These are phyloP conservation scores for Sclerotinia sclerotiorum DNA, from an alignment of 2,329 filamentous ascomycete species.

Conservation along the genomic window DNA sequence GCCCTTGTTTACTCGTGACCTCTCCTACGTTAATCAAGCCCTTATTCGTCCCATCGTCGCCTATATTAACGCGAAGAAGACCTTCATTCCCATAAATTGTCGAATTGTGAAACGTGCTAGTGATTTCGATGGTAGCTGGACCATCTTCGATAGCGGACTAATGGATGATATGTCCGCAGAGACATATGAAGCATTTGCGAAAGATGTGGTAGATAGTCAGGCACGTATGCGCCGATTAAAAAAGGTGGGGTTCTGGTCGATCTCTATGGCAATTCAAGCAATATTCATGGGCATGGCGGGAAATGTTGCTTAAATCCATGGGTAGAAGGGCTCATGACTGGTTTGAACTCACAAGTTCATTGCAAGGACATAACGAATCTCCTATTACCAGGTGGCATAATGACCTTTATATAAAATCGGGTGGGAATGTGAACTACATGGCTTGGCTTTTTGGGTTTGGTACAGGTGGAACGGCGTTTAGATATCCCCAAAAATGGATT, in stretches of 20 bases:
- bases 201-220: slow-evolving; percentile 86
- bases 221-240: slow-evolving; percentile 83
- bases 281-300: slow-evolving; percentile 94
- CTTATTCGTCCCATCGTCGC: slow-evolving; percentile 94
- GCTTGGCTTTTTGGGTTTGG: slow-evolving; percentile 5
- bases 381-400: neutral
- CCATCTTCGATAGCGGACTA: slow-evolving; percentile 86
- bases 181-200: slow-evolving; percentile 91
- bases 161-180: slow-evolving; percentile 93
- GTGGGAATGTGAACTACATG: slow-evolving; percentile 2
- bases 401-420: slow-evolving; percentile 1
- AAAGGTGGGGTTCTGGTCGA: slow-evolving; percentile 95
- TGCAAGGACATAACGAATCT: slow-evolving; percentile 3
- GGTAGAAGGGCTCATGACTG: neutral
- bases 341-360: neutral
- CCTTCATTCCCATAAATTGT: slow-evolving; percentile 93
- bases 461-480: slow-evolving; percentile 16
- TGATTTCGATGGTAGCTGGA: slow-evolving; percentile 96
- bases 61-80: slow-evolving; percentile 93
- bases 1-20: slow-evolving; percentile 84
- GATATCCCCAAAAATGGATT: slow-evolving; percentile 18
- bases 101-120: slow-evolving; percentile 84
- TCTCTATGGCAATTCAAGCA: slow-evolving; percentile 88
- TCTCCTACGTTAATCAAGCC: slow-evolving; percentile 95
- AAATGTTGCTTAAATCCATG: slow-evolving; percentile 56